Evolutionary conservation across 163 green algal species (phyloP).

Genomic region (Chlorella variabilis): DNA sequence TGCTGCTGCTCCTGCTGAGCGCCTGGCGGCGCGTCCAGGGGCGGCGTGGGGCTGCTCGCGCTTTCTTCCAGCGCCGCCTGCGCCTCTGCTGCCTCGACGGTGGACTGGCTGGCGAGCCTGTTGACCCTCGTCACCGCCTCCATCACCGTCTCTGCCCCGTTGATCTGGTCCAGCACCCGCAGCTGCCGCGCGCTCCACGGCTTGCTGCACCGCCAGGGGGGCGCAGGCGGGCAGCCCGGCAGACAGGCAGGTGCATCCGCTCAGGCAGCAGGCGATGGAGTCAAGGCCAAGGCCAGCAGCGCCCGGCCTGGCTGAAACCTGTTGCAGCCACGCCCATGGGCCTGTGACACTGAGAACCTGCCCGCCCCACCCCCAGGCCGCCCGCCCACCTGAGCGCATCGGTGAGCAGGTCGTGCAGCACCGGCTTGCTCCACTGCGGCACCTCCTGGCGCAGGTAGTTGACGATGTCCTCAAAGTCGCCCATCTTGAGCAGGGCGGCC

Average conservation of each 20-base stretch:
- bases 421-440: slow-evolving; percentile 23
- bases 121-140: slow-evolving; percentile 31
- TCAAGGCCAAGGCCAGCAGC: no score
- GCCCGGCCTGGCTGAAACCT: no score
- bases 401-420: slow-evolving; percentile 67
- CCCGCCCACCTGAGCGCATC: slow-evolving; percentile 39
- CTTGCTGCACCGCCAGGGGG: neutral
- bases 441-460: slow-evolving; percentile 51
- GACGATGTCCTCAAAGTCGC: slow-evolving; percentile 69
- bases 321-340: no score
- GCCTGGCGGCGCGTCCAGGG: neutral
- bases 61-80: neutral
- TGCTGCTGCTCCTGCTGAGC: neutral
- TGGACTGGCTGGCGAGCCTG: neutral
- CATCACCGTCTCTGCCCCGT: slow-evolving; percentile 48
- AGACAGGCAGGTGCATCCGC: neutral
- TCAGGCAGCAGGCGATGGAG: no score
- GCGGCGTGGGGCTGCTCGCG: neutral
- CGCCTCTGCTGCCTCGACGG: neutral
- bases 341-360: no score
- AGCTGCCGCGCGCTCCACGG: slow-evolving; percentile 56
- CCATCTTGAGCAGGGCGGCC: slow-evolving; percentile 46
- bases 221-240: no score
- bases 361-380: no score
- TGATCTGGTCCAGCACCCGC: slow-evolving; percentile 45